phyloP scores from a whole-genome alignment of 768 basidiomycete genomes.

The Leccinum olivaceopallidum region DNA sequence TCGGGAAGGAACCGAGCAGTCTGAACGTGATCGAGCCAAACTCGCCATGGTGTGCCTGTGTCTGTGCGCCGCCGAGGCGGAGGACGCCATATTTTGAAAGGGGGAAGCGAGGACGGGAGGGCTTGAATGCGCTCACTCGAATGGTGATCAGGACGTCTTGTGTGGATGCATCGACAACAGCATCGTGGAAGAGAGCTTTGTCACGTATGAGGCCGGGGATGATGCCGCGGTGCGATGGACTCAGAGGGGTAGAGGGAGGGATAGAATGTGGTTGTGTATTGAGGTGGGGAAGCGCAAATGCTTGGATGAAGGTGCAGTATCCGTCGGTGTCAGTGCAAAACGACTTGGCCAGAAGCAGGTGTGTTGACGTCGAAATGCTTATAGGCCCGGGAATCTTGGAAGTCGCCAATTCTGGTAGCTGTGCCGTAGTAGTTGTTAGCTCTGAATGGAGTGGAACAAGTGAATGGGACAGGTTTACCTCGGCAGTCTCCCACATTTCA shows the following conservation, averaged over 20 bases:
- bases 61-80: background rate
- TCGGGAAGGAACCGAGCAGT: background rate
- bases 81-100: background rate
- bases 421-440: background rate
- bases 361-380: conserved; percentile 22
- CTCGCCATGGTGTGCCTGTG: background rate
- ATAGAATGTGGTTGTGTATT: background rate
- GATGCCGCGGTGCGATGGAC: background rate
- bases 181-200: background rate
- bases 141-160: background rate
- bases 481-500: background rate
- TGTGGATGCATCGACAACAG: background rate
- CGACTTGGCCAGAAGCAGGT: conserved; percentile 15
- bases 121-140: background rate
- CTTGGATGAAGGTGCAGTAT: conserved; percentile 11
- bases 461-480: conserved; percentile 1
- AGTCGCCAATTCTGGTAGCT: background rate
- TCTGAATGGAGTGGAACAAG: background rate
- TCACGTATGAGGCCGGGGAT: background rate
- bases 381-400: background rate
- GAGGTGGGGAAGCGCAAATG: background rate
- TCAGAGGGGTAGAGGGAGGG: background rate
- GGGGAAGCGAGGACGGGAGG: background rate
- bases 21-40: background rate
- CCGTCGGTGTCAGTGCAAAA: background rate